Conservation (phyloP, 768 basidiomycete species). For the Mycena rosella region DNA sequence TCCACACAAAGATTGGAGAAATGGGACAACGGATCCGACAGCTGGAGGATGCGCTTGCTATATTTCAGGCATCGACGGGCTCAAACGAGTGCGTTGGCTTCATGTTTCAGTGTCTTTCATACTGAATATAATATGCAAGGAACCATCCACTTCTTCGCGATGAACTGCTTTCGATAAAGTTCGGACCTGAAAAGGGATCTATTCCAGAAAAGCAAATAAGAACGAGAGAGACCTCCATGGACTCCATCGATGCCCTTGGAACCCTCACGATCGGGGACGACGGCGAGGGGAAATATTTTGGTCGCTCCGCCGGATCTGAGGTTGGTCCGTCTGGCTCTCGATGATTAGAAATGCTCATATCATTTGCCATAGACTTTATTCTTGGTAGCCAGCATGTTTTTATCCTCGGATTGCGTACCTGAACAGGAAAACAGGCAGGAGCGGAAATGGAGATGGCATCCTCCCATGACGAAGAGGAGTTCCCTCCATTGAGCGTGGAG, state of each 20-base stretch:
- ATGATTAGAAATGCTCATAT: conserved; percentile 7
- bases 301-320: conserved; percentile 82
- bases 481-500: conserved; percentile 56
- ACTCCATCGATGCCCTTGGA: conserved; percentile 70
- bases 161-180: conserved; percentile 73
- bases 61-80: conserved; percentile 70
- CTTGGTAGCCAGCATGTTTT: conserved; percentile 50
- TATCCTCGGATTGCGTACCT: conserved; percentile 1
- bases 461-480: conserved; percentile 51
- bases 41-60: conserved; percentile 69
- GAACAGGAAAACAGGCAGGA: conserved; percentile 56
- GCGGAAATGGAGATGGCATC: conserved; percentile 55
- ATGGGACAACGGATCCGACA: conserved; percentile 74
- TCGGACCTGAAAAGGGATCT: conserved; percentile 64
- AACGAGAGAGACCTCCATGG: conserved; percentile 40
- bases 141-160: conserved; percentile 76
- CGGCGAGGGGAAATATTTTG: conserved; percentile 80
- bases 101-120: background rate
- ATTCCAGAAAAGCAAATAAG: conserved; percentile 45
- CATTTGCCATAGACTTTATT: conserved; percentile 59
- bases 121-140: conserved; percentile 6
- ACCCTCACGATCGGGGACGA: conserved; percentile 78
- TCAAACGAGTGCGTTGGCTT: conserved; percentile 60
- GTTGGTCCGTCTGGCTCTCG: conserved; percentile 48
- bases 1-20: conserved; percentile 71